These are phyloP conservation scores for Sporothrix euskadiensis DNA, from an alignment of 2,329 filamentous ascomycete genomes.

Conservation along the genomic window DNA sequence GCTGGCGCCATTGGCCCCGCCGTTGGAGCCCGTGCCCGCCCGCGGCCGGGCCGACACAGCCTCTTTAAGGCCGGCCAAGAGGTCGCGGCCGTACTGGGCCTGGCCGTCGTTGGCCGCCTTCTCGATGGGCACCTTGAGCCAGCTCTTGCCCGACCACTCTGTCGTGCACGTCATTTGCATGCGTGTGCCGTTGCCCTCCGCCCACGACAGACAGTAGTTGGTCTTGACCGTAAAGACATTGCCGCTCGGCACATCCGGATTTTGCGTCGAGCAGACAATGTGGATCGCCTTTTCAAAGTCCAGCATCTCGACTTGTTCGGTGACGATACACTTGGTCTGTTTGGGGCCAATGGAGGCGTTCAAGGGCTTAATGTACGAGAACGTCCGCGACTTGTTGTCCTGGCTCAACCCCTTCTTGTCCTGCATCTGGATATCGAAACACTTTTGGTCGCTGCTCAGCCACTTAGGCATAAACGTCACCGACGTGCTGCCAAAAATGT, in stretches of 20 bases:
- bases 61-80: constrained; percentile 72
- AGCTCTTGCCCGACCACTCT: constrained; percentile 97
- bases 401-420: constrained; percentile 76
- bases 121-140: constrained; percentile 95
- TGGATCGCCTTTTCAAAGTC: constrained; percentile 87
- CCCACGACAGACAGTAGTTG: constrained; percentile 93
- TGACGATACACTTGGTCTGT: constrained; percentile 91
- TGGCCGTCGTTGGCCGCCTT: constrained; percentile 94
- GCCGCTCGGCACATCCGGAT: constrained; percentile 91
- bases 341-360: constrained; percentile 81
- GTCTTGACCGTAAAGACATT: constrained; percentile 92
- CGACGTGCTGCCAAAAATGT: constrained; percentile 82
- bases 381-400: constrained; percentile 73
- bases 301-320: constrained; percentile 77
- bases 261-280: constrained; percentile 80
- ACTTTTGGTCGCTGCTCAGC: constrained; percentile 84
- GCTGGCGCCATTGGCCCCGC: constrained; percentile 36
- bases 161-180: constrained; percentile 86
- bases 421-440: constrained; percentile 80
- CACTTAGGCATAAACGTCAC: constrained; percentile 82
- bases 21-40: constrained; percentile 48
- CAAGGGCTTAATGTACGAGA: constrained; percentile 89
- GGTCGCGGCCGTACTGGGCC: constrained; percentile 74
- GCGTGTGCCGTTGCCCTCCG: constrained; percentile 78
- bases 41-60: constrained; percentile 68